Base-by-base conservation (phyloP, 208 protist species). In the Vickermania ingenoplastis region DNA sequence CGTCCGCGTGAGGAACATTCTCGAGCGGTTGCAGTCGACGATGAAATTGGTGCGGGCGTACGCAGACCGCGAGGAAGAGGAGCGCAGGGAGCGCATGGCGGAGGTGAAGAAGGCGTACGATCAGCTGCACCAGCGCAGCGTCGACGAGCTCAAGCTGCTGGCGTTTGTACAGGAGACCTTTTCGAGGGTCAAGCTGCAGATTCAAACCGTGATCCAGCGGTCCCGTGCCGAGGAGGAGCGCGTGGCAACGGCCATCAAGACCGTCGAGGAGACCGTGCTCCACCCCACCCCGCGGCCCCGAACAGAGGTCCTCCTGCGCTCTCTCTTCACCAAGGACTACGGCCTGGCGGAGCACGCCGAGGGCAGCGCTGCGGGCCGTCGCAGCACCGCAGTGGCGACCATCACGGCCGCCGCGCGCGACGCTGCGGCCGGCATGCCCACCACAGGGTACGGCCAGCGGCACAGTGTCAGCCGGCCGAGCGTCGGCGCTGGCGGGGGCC, bases 111-210 rank as follows among this genome's bases (percentile, higher is more conserved):
- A 60, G 2, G 51, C 27, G 24, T 83, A 83, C 63, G 61, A 61
- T 2, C 36, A 17, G 0, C 65, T 67, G 13, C 75, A 59, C 57
- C 56, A 74, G 59, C 78, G 83, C 49, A 89, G 80, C 64, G 75
- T 30, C 25, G 77, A 73, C 17, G 83, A 94, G 75, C 68, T 91
- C 50, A 57, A 60, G 29, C 41, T 90, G 22, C 66, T 91, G 4
- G 59, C 75, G 5, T 36, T 45, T 0, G 50, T 86, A 52, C 83
- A 94, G 68, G 84, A 91, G 63, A 61, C 68, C 24, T 63, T 85
- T 7, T 58, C 82, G 24, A 65, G 74, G 7, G 67, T 94, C 21
- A 87, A 84, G 65, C 59, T 78, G 26, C 79, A 90, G 55, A 71
- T 89, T 56, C 82, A 90, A 63, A 74, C 75, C 29, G 36, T 83